Evolutionary conservation across 2,329 filamentous ascomycete species (phyloP).

Genomic region (Bipolaris cookei): DNA sequence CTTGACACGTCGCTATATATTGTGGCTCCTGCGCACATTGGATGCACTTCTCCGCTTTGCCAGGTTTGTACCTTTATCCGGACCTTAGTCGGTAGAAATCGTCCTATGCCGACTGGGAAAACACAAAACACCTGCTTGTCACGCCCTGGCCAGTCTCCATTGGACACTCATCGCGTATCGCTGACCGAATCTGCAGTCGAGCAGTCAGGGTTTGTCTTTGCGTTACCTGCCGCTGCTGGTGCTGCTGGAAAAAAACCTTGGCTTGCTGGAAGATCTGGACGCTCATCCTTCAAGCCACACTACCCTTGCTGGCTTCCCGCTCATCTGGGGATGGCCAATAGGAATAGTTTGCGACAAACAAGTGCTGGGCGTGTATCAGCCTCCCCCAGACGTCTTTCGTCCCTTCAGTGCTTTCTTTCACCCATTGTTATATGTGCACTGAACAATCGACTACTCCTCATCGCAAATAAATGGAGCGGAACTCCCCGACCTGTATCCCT

Average conservation of each 20-base stretch:
- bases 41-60: constrained; percentile 1
- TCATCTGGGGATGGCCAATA: neutral
- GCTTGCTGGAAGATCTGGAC: neutral
- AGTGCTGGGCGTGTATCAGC: neutral
- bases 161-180: neutral
- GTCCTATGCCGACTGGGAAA: neutral
- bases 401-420: neutral
- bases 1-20: neutral
- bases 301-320: neutral
- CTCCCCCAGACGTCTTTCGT: neutral
- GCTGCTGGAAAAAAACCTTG: neutral
- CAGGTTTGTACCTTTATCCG: constrained; percentile 14
- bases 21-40: neutral
- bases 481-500: neutral
- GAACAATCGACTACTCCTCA: neutral
- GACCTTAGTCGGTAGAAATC: neutral
- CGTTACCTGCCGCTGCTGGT: neutral
- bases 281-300: neutral
- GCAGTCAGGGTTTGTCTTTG: neutral
- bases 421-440: neutral
- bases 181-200: neutral
- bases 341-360: neutral
- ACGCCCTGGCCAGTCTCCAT: neutral
- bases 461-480: neutral
- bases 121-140: neutral